A percentile compares a stretch with the other conserved stretches of the same genome.
Conservation (phyloP, 2,329 filamentous ascomycete genomes). For the Ilyonectria sp. region DNA sequence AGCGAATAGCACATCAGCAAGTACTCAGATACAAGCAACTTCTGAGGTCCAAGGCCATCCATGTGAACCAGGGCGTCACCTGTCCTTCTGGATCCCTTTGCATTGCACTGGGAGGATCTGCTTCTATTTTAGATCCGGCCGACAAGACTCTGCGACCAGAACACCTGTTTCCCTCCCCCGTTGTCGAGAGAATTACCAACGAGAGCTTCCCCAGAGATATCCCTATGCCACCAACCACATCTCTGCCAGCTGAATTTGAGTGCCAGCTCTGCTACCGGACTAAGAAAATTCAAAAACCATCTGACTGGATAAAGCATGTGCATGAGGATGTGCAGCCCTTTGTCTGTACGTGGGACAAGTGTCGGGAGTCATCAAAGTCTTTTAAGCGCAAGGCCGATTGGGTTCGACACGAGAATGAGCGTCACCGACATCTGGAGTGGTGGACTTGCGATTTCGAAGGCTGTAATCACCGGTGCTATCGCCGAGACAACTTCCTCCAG, state of each 20-base stretch:
- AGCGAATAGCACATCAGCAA: constrained; percentile 88
- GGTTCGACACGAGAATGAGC: constrained; percentile 94
- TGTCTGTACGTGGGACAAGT: constrained; percentile 89
- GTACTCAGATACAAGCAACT: constrained; percentile 84
- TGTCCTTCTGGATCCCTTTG: constrained; percentile 78
- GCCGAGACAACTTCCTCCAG: constrained; percentile 93
- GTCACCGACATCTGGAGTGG: constrained; percentile 90
- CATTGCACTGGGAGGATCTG: constrained; percentile 76
- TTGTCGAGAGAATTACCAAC: constrained; percentile 77
- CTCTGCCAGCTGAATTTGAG: constrained; percentile 89
- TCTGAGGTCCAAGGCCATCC: constrained; percentile 78
- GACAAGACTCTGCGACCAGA: constrained; percentile 74
- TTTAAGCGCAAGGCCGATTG: constrained; percentile 97
- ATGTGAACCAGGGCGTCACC: constrained; percentile 72
- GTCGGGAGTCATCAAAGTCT: constrained; percentile 86
- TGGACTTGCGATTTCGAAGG: constrained; percentile 89
- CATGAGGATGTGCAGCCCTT: constrained; percentile 95
- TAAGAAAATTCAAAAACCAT: constrained; percentile 91
- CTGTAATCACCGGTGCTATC: constrained; percentile 86
- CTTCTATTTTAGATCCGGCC: constrained; percentile 72
- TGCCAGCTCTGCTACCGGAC: constrained; percentile 89
- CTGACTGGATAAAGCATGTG: constrained; percentile 97
- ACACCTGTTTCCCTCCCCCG: constrained; percentile 69
- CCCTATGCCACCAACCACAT: constrained; percentile 82
- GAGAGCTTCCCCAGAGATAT: constrained; percentile 87